Conservation (phyloP, 192 early-diverging fungal genomes). For the Linnemannia hyalina region DNA sequence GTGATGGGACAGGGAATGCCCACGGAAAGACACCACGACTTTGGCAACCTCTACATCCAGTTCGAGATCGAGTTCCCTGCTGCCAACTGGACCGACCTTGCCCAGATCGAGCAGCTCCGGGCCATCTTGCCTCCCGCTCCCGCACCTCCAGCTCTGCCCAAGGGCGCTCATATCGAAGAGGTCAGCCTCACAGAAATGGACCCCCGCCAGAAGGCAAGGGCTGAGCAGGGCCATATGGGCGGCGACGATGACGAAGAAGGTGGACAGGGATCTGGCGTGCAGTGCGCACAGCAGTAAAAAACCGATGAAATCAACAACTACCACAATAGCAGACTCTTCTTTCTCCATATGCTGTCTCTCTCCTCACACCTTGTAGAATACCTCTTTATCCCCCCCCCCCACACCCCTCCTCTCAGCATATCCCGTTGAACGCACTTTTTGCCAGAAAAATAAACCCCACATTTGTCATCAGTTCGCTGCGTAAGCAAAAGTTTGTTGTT, state of each 20-base stretch:
- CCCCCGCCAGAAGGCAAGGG: slow-evolving; percentile 71
- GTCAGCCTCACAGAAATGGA: slow-evolving; percentile 84
- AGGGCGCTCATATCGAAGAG: slow-evolving; percentile 79
- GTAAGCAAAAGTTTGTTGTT: background rate
- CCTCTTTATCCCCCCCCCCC: background rate
- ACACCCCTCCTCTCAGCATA: background rate
- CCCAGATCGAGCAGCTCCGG: slow-evolving; percentile 80
- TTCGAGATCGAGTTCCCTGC: slow-evolving; percentile 93
- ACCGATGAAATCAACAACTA: background rate
- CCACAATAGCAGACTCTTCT: background rate
- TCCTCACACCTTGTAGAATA: slow-evolving; percentile 12
- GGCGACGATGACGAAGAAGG: slow-evolving; percentile 76
- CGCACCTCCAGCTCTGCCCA: slow-evolving; percentile 33
- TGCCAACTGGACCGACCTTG: slow-evolving; percentile 79
- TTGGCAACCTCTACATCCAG: slow-evolving; percentile 91
- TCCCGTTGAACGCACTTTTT: background rate
- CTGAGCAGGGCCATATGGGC: slow-evolving; percentile 64
- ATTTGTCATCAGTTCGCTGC: background rate
- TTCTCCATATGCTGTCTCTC: background rate
- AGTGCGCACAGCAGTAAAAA: slow-evolving; percentile 94
- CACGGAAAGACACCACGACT: slow-evolving; percentile 83
- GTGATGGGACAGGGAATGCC: slow-evolving; percentile 96
- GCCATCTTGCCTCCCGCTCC: slow-evolving; percentile 80
- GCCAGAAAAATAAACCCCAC: background rate
- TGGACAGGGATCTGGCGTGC: slow-evolving; percentile 78